A percentile compares a stretch with the other conserved stretches of the same genome.
These are phyloP conservation scores for Mycena chlorophos DNA, from an alignment of 768 basidiomycete species.

Conservation along the genomic window DNA sequence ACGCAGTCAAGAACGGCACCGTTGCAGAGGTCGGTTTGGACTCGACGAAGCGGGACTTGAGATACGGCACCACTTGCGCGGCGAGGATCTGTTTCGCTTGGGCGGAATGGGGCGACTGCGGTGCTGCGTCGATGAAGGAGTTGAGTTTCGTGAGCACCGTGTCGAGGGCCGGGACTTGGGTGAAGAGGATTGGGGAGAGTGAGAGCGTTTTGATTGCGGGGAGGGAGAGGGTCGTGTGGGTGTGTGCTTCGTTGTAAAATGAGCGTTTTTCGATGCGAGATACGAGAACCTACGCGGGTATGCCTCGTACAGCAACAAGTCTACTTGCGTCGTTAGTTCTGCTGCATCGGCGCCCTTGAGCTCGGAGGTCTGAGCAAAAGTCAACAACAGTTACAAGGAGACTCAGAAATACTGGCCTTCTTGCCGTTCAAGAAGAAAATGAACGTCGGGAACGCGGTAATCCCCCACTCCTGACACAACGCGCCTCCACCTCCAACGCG, in stretches of 20 bases:
- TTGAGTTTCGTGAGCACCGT: slow-evolving; percentile 60
- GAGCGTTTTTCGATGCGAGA: neutral
- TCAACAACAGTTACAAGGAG: neutral
- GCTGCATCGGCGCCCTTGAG: slow-evolving; percentile 68
- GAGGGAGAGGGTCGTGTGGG: slow-evolving; percentile 62
- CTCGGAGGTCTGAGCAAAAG: slow-evolving; percentile 55
- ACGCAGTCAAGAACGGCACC: slow-evolving; percentile 43
- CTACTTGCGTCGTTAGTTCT: slow-evolving; percentile 72
- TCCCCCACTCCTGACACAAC: slow-evolving; percentile 62
- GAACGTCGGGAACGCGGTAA: slow-evolving; percentile 85
- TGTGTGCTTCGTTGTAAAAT: slow-evolving; percentile 72
- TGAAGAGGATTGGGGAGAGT: slow-evolving; percentile 73
- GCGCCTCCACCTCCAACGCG: slow-evolving; percentile 61
- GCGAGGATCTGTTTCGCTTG: slow-evolving; percentile 54
- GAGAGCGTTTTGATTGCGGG: slow-evolving; percentile 63
- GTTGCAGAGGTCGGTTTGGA: slow-evolving; percentile 31
- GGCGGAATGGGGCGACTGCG: slow-evolving; percentile 33
- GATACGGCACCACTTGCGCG: slow-evolving; percentile 56
- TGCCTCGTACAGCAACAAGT: slow-evolving; percentile 71
- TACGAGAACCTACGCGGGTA: slow-evolving; percentile 67
- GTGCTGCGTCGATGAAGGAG: slow-evolving; percentile 56
- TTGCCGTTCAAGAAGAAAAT: slow-evolving; percentile 79
- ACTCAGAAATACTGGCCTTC: slow-evolving; percentile 45
- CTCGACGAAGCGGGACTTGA: slow-evolving; percentile 56
- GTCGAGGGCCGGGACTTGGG: slow-evolving; percentile 69